Base-by-base conservation (phyloP, 176 grass and related monocot genomes). In the Zoysia japonica region DNA sequence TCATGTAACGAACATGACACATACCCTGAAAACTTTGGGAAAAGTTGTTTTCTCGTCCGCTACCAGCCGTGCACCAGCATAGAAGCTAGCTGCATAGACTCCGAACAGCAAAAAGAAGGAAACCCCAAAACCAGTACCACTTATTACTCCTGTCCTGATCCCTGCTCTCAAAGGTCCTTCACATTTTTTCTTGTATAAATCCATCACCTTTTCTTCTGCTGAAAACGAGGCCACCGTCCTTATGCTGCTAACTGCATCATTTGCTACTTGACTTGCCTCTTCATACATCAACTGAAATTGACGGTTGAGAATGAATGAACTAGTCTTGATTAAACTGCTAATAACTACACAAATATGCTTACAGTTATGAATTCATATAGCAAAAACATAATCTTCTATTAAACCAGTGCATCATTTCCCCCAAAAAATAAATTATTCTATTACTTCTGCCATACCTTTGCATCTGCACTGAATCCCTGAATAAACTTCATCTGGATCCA, bases 171-270 rank as follows among this genome's bases (percentile, higher is more conserved):
- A 74, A 3, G 93, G 88, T 1, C 81, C 88, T 78, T 97, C 86
- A 3, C 93, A 97, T 80, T 97, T 93, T 37, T 82, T 82, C 43
- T 89, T 83, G 88, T 97, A 97, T 14, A 91, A 80, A 63, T 87
- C 78, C 78, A 91, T 88, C 47, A 97, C 84, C 70, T 91, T 93
- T 57, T 93, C 86, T 85, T 93, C 91, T 69, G 91, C 91, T 51
- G 88, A 97, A 76, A 97, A 97, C 54, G 94, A 97, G n/a, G 88
- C 84, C 54, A 97, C 94, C 36, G 94, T 97, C 72, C 94, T 90
- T 82, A 97, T 91, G 67, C 85, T 93, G 71, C 88, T 90, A 5
- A 97, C 94, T 67, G 28, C 28, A 28, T 28, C 28, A 28, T 28
- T 28, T 28, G 28, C 28, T 28, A 28, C 28, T 28, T 28, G 88